Percentiles rank a stretch among this genome's conserved stretches.
phyloP scores from a whole-genome alignment of 805 yeast genomes.

The Pichia cephalocereana region DNA sequence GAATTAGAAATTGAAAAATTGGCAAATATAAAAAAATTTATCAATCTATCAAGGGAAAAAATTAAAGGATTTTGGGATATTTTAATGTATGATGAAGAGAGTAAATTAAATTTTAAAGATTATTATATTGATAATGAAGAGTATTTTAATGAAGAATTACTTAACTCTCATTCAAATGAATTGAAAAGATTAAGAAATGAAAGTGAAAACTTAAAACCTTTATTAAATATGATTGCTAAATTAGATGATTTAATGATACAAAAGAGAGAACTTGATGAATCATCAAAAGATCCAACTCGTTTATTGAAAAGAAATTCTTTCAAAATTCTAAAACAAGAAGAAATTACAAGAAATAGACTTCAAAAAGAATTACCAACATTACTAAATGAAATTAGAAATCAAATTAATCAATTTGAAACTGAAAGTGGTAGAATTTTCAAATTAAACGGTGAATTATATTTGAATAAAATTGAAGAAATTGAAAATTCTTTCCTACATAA shows the following conservation, averaged over 20 bases:
- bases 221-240: constrained; percentile 46
- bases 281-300: constrained; percentile 74
- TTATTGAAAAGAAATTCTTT: constrained; percentile 68
- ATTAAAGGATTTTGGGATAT: constrained; percentile 56
- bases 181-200: constrained; percentile 42
- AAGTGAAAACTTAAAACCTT: constrained; percentile 40
- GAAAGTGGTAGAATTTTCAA: constrained; percentile 29
- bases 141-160: constrained; percentile 45
- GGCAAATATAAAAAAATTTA: constrained; percentile 57
- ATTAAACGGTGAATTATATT: constrained; percentile 42
- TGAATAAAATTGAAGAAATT: constrained; percentile 19
- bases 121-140: constrained; percentile 29
- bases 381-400: constrained; percentile 39
- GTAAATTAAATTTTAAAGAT: constrained; percentile 39
- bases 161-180: constrained; percentile 59
- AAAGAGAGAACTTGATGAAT: constrained; percentile 51
- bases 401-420: constrained; percentile 40
- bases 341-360: constrained; percentile 59
- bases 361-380: constrained; percentile 61
- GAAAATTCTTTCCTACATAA: constrained; percentile 14
- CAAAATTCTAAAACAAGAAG: constrained; percentile 71
- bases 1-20: constrained; percentile 53
- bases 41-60: constrained; percentile 48
- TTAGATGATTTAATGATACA: constrained; percentile 51
- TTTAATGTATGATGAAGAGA: constrained; percentile 47